Evolutionary conservation across 1,284 basidiomycete species (phyloP).

Genomic region (Melampsora americana): DNA sequence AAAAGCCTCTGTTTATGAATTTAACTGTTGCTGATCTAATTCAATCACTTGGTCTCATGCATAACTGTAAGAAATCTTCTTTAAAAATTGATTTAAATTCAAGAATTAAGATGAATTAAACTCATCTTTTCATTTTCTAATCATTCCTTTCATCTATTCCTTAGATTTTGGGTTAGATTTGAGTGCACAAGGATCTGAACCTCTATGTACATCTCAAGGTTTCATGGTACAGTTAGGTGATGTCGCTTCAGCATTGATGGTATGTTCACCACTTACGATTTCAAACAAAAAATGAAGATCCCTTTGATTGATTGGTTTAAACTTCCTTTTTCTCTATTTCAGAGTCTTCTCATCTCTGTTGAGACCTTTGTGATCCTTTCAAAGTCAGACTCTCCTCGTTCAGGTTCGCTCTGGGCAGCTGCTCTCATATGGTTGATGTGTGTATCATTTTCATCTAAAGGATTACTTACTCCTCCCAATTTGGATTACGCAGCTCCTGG

Average conservation of each 20-base stretch:
- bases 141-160: background rate
- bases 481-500: background rate
- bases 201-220: conserved; percentile 27
- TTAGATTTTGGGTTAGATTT: too few relatives aligned
- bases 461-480: conserved; percentile 14
- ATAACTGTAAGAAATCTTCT: conserved; percentile 19
- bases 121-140: background rate
- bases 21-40: conserved; percentile 21
- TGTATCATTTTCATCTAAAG: conserved; percentile 10
- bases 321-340: background rate
- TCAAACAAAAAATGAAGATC: background rate
- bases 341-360: conserved; percentile 29
- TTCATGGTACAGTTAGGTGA: conserved; percentile 26
- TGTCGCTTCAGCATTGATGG: conserved; percentile 26
- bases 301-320: too few relatives aligned
- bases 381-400: conserved; percentile 6
- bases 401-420: conserved; percentile 7
- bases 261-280: background rate
- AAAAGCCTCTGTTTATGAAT: conserved; percentile 32
- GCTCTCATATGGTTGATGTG: conserved; percentile 25
- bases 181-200: background rate
- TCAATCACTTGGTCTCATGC: conserved; percentile 31
- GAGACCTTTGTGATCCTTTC: conserved; percentile 32
- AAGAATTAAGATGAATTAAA: too few relatives aligned
- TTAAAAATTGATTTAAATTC: background rate